These are phyloP conservation scores for Mucor circinelloides DNA, from an alignment of 371 early-diverging fungal genomes.

Conservation along the genomic window DNA sequence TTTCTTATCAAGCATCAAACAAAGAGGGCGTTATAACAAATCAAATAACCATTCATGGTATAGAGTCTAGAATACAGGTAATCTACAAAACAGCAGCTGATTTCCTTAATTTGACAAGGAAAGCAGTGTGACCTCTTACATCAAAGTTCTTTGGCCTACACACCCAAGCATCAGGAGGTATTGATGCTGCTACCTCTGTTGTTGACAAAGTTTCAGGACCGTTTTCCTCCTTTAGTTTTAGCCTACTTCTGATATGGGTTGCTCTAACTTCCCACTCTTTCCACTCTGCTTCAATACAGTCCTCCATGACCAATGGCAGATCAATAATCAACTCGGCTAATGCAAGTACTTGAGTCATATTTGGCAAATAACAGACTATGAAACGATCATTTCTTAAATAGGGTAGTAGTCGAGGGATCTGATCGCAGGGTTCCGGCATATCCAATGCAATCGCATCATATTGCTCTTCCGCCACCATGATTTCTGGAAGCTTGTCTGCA, in stretches of 20 bases:
- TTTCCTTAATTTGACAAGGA: slow-evolving; percentile 63
- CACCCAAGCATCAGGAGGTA: slow-evolving; percentile 47
- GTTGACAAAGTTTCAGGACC: background rate
- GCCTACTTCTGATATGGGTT: slow-evolving; percentile 59
- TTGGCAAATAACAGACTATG: slow-evolving; percentile 73
- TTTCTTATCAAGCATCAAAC: background rate
- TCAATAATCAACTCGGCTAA: slow-evolving; percentile 51
- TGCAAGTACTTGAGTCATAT: slow-evolving; percentile 75
- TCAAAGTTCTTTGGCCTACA: slow-evolving; percentile 64
- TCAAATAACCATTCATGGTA: background rate
- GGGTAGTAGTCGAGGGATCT: slow-evolving; percentile 48
- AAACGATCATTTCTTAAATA: slow-evolving; percentile 66
- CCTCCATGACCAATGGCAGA: slow-evolving; percentile 58
- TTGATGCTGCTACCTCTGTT: background rate
- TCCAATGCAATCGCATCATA: slow-evolving; percentile 75
- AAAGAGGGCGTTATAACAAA: background rate
- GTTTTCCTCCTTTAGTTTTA: slow-evolving; percentile 21
- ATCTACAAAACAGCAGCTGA: slow-evolving; percentile 16
- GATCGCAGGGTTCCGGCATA: slow-evolving; percentile 66
- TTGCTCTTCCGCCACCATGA: slow-evolving; percentile 14
- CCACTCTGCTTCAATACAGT: slow-evolving; percentile 69
- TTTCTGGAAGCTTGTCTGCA: slow-evolving; percentile 27
- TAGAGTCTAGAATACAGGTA: background rate
- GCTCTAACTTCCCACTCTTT: slow-evolving; percentile 72
- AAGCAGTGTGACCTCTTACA: slow-evolving; percentile 67